Base-by-base conservation (phyloP, 306 rosid species). In the Lathyrus oleraceus region DNA sequence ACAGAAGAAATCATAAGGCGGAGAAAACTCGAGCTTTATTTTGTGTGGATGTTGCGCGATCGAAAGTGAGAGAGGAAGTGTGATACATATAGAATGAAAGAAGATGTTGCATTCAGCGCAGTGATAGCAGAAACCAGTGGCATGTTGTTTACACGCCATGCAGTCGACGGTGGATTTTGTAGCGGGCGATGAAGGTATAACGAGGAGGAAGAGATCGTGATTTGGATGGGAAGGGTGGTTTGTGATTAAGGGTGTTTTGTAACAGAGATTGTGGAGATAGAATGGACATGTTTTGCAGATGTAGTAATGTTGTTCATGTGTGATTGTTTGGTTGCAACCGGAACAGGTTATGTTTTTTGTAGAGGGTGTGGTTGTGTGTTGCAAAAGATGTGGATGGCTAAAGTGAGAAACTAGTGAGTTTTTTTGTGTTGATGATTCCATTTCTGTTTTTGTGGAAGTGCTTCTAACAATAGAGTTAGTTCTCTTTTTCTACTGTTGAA, bases 371-470 rank as follows among this genome's bases (percentile, higher is more conserved):
- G 76, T 80, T 16, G 43, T 67, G 13, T 23, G 49, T 73, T 76
- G 76, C 56, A 85, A 21, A 25, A 84, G 76, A 73, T 85, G 91
- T 64, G 84, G 86, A 58, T 88, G 95, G 79, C 87, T 83, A 47
- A 88, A 85, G 78, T 88, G 95, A 59, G 67, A 47, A 68, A 80
- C 65, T 27, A n/a, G 67, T 54, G 69, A 77, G 61, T 74, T 58
- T 57, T 51, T 72, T 13, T 72, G 48, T 10, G 39, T 5, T 65
- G 68, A 72, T 67, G 85, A 83, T 77, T 27, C 20, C 39, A 27
- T 14, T 54, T 71, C 43, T 36, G 30, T 38, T 62, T 63, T 66
- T 16, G 62, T 35, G 43, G 39, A 36, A 63, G 59, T 38, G 51
- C 9, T 47, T 62, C 3, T 10, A 40, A 63, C 4, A 42, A 64